A percentile compares a stretch with the other conserved stretches of the same genome.
phyloP scores from a whole-genome alignment of 1,139 yeast species.

The Yueomyces sp. region DNA sequence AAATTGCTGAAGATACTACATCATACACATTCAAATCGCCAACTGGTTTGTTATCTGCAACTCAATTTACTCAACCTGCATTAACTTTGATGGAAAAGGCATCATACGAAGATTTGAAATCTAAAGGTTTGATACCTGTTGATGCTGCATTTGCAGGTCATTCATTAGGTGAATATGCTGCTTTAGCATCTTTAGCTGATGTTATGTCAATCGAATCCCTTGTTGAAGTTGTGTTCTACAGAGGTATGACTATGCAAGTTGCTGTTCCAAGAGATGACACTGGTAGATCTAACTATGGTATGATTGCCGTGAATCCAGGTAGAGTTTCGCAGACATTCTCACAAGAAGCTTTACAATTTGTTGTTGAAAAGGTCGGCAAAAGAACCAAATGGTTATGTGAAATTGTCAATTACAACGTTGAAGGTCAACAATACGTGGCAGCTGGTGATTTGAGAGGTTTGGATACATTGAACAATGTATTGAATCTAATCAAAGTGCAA shows the following conservation, averaged over 20 bases:
- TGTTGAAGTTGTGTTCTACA: constrained; percentile 96
- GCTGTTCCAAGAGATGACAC: constrained; percentile 93
- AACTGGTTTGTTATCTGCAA: constrained; percentile 90
- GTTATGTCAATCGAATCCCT: constrained; percentile 97
- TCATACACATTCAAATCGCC: constrained; percentile 85
- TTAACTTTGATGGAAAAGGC: constrained; percentile 99
- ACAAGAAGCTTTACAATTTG: constrained; percentile 89
- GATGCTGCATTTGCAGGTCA: constrained; percentile 97
- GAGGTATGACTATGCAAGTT: constrained; percentile 99
- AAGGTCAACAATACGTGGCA: constrained; percentile 94
- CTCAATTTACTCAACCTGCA: constrained; percentile 99
- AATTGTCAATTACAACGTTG: constrained; percentile 96
- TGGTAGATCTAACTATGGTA: constrained; percentile 97
- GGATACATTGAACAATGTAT: constrained; percentile 84
- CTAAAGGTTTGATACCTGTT: constrained; percentile 90
- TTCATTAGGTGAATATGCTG: constrained; percentile 97
- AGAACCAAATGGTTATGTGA: constrained; percentile 91
- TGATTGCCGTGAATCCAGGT: constrained; percentile 97
- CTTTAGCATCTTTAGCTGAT: constrained; percentile 91
- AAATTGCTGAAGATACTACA: constrained; percentile 67
- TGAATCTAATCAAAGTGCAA: constrained; percentile 84
- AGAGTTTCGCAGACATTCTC: constrained; percentile 80
- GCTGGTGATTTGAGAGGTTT: constrained; percentile 97
- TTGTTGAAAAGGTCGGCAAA: constrained; percentile 74
- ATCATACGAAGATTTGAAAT: constrained; percentile 90